A percentile compares a stretch with the other conserved stretches of the same genome.
These are phyloP conservation scores for Uromyces viciae-fabae DNA, from an alignment of 1,284 basidiomycete genomes.

Conservation along the genomic window DNA sequence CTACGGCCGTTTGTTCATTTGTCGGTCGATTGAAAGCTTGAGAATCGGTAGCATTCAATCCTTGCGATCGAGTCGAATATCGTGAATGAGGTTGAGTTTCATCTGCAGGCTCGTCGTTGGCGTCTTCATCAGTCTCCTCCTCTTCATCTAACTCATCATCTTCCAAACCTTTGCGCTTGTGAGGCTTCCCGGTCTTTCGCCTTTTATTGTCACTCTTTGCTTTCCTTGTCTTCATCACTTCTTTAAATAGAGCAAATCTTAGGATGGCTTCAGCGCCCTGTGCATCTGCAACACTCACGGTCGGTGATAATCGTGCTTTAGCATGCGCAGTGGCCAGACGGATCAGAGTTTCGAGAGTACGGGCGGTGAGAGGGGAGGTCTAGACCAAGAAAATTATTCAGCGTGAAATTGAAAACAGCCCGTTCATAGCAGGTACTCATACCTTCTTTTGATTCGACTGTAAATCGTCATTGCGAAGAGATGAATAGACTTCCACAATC, in stretches of 20 bases:
- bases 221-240: conserved; percentile 70
- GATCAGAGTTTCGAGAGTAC: conserved; percentile 97
- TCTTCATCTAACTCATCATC: conserved; percentile 48
- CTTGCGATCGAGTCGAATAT: conserved; percentile 50
- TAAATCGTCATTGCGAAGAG: conserved; percentile 83
- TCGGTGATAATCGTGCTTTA: conserved; percentile 81
- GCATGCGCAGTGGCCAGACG: conserved; percentile 97
- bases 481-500: conserved; percentile 89
- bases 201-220: conserved; percentile 60
- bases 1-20: conserved; percentile 19
- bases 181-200: conserved; percentile 47
- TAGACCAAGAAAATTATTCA: conserved; percentile 53
- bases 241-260: conserved; percentile 95
- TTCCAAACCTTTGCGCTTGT: conserved; percentile 45
- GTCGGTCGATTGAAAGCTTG: conserved; percentile 12
- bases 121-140: conserved; percentile 42
- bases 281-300: conserved; percentile 82
- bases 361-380: conserved; percentile 95
- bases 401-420: not conserved
- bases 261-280: conserved; percentile 89
- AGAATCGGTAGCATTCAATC: conserved; percentile 45
- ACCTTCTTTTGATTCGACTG: conserved; percentile 87
- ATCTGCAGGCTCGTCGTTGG: conserved; percentile 47
- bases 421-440: conserved; percentile 51
- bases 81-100: conserved; percentile 47